Evolutionary conservation across 768 basidiomycete species (phyloP).

Genomic region (Amanita jacksonii): DNA sequence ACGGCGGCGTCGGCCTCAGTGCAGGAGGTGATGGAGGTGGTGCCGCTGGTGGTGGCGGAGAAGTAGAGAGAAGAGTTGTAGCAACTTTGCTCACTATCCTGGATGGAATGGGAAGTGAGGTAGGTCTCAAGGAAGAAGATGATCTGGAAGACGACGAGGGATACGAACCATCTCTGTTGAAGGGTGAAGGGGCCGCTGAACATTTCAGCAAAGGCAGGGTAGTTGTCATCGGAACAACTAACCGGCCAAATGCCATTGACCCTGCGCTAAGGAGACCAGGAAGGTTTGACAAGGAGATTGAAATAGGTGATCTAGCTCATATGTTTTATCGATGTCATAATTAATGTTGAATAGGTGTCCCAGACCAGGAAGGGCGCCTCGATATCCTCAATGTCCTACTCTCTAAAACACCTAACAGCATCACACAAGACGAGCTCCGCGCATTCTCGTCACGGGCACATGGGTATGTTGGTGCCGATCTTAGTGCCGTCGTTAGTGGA

Average conservation of each 20-base stretch:
- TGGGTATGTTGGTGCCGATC: constrained; percentile 95
- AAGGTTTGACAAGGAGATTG: constrained; percentile 90
- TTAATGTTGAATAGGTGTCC: constrained; percentile 51
- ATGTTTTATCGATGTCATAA: not conserved
- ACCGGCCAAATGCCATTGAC: constrained; percentile 92
- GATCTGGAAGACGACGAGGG: not conserved
- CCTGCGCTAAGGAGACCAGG: constrained; percentile 86
- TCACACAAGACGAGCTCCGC: constrained; percentile 51
- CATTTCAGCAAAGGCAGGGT: constrained; percentile 41
- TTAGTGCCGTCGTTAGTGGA: constrained; percentile 86
- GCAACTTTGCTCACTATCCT: constrained; percentile 90
- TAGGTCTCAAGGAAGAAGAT: constrained; percentile 5
- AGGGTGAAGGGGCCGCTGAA: not conserved
- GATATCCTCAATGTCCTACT: constrained; percentile 85
- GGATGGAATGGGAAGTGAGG: constrained; percentile 72
- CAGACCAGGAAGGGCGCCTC: constrained; percentile 75
- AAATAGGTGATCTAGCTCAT: constrained; percentile 56
- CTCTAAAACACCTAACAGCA: constrained; percentile 65
- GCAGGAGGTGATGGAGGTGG: constrained; percentile 49
- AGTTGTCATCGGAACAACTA: constrained; percentile 94
- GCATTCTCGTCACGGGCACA: constrained; percentile 72
- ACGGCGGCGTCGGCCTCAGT: constrained; percentile 37
- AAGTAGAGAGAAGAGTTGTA: constrained; percentile 94
- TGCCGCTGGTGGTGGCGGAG: constrained; percentile 50
- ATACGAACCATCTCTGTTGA: not conserved